phyloP scores from a whole-genome alignment of 2,329 filamentous ascomycete genomes.

The Scedosporium dehoogii region DNA sequence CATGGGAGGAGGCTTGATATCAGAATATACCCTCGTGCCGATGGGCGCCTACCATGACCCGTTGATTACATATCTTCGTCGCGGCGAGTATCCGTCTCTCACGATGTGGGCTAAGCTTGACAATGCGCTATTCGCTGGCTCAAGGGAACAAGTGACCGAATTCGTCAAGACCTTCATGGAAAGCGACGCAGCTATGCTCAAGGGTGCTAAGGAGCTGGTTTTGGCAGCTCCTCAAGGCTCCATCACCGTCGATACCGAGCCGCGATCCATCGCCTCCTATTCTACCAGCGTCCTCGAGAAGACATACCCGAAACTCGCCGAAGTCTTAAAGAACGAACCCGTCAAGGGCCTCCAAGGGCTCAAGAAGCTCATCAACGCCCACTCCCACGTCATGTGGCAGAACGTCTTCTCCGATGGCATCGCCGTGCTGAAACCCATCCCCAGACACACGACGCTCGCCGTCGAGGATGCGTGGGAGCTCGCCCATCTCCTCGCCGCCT shows the following conservation, averaged over 20 bases:
- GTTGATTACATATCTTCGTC: constrained; percentile 61
- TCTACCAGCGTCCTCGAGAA: constrained; percentile 48
- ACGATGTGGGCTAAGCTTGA: constrained; percentile 66
- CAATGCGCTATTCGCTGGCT: constrained; percentile 63
- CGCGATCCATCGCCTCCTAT: constrained; percentile 70
- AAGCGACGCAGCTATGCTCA: constrained; percentile 41
- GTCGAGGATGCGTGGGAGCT: constrained; percentile 61
- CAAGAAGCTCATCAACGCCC: constrained; percentile 68
- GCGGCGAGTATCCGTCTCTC: constrained; percentile 63
- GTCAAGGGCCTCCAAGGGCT: constrained; percentile 55
- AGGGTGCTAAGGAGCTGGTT: constrained; percentile 51
- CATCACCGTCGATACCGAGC: constrained; percentile 55
- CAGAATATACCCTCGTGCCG: constrained; percentile 71
- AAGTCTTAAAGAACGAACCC: constrained; percentile 46
- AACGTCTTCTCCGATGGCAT: constrained; percentile 68
- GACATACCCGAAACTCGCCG: constrained; percentile 58
- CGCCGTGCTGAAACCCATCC: constrained; percentile 68
- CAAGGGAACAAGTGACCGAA: constrained; percentile 51
- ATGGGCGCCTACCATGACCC: constrained; percentile 70
- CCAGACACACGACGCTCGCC: constrained; percentile 64
- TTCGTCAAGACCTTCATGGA: constrained; percentile 52
- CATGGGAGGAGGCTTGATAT: constrained; percentile 75
- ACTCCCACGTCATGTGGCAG: constrained; percentile 80
- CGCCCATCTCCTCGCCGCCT: constrained; percentile 65
- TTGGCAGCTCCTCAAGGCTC: constrained; percentile 47